Percentiles rank a stretch among this genome's conserved stretches.
These are phyloP conservation scores for sunflower (Helianthus annuus) DNA, from an alignment of 129 eudicot genomes.

Conservation along the genomic window HanXRQr2.0-SUNRISE NC_035448.2:192555505-192556004, in stretches of 20 bases:
- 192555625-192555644: constrained; percentile 28
- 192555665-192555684: background rate
- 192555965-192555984: background rate
- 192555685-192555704: background rate
- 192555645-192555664: constrained; percentile 34
- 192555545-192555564: constrained; percentile 8
- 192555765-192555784: too few relatives aligned
- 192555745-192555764: too few relatives aligned
- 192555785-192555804: background rate
- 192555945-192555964: constrained; percentile 1
- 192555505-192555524: constrained; percentile 21
- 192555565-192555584: constrained; percentile 25
- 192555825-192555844: background rate
- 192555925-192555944: constrained; percentile 3
- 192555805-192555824: background rate
- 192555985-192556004: background rate
- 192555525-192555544: constrained; percentile 27
- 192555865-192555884: background rate
- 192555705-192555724: background rate
- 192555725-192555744: too few relatives aligned
- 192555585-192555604: constrained; percentile 21
- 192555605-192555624: constrained; percentile 30
- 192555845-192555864: background rate
- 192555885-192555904: background rate
- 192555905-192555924: background rate